Evolutionary conservation across 164 flowering plant genomes (phyloP).

Genomic region (Tinospora cordifolia): DNA sequence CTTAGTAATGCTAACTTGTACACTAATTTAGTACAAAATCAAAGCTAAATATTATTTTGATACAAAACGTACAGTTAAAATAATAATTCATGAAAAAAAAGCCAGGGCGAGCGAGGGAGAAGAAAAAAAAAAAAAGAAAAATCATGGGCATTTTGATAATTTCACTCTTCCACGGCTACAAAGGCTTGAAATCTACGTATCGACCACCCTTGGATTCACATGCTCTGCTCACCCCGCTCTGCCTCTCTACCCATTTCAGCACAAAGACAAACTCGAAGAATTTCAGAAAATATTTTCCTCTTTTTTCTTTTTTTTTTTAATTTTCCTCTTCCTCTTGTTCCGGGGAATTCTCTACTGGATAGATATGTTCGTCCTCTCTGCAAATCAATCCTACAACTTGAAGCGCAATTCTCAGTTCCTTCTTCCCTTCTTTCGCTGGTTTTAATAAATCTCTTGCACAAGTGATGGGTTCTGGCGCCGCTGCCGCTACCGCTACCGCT

Average conservation of each 20-base stretch:
- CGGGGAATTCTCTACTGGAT: conserved; percentile 26
- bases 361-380: conserved; percentile 29
- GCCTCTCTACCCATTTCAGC: not conserved
- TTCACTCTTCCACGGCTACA: conserved; percentile 11
- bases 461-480: no score
- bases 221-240: conserved; percentile 18
- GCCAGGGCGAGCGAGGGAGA: not conserved
- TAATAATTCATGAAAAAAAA: no score
- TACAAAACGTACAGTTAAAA: no score
- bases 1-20: no score
- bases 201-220: conserved; percentile 16
- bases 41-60: no score
- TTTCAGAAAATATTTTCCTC: conserved; percentile 7
- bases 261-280: conserved; percentile 11
- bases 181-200: not conserved
- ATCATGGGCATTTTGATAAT: conserved; percentile 22
- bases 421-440: conserved; percentile 6
- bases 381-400: conserved; percentile 27
- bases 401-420: conserved; percentile 19
- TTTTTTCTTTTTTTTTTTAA: conserved; percentile 5
- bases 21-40: no score
- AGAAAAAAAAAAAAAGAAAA: not conserved
- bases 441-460: not conserved
- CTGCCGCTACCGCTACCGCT: conserved; percentile 22
- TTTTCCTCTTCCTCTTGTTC: no score